These are phyloP conservation scores for Macrophomina tecta DNA, from an alignment of 2,329 filamentous ascomycete species.

Conservation along the genomic window DNA sequence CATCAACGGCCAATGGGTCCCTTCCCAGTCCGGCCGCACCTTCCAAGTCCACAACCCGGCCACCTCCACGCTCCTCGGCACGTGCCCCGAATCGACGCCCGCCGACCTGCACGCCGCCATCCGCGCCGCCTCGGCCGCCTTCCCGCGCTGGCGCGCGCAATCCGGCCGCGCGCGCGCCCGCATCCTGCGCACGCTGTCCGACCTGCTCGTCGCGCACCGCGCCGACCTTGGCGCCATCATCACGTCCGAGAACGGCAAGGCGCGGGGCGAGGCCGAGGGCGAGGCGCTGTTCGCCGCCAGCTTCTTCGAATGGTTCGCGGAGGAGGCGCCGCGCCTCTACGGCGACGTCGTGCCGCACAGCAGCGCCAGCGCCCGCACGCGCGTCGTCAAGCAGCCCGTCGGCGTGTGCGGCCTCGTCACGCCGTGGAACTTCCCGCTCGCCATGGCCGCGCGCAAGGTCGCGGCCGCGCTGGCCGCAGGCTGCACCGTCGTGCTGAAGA, in stretches of 20 bases:
- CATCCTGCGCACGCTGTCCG: neutral
- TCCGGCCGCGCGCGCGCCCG: slow-evolving; percentile 2
- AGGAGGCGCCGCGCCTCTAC: slow-evolving; percentile 65
- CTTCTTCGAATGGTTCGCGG: slow-evolving; percentile 64
- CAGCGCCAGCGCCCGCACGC: slow-evolving; percentile 61
- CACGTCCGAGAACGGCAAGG: slow-evolving; percentile 85
- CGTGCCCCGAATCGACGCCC: neutral
- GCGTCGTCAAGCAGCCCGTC: slow-evolving; percentile 69
- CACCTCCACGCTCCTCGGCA: neutral
- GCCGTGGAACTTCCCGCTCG: slow-evolving; percentile 31
- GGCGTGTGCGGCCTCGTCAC: slow-evolving; percentile 51
- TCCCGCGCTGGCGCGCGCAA: neutral
- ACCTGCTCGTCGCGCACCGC: slow-evolving; percentile 62
- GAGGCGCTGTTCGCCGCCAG: slow-evolving; percentile 42
- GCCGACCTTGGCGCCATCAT: slow-evolving; percentile 80
- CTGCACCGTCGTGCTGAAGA: slow-evolving; percentile 46
- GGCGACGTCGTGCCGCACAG: slow-evolving; percentile 66
- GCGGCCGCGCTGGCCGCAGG: slow-evolving; percentile 44
- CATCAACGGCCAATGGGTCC: slow-evolving; percentile 29
- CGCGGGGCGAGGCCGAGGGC: slow-evolving; percentile 59
- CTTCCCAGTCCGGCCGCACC: neutral
- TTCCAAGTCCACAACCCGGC: neutral
- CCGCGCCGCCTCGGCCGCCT: neutral
- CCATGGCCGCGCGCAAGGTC: slow-evolving; percentile 36
- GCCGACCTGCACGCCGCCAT: neutral